Conservation (phyloP, 2,329 filamentous ascomycete species). For the Sporothrix brunneoviolacea region DNA sequence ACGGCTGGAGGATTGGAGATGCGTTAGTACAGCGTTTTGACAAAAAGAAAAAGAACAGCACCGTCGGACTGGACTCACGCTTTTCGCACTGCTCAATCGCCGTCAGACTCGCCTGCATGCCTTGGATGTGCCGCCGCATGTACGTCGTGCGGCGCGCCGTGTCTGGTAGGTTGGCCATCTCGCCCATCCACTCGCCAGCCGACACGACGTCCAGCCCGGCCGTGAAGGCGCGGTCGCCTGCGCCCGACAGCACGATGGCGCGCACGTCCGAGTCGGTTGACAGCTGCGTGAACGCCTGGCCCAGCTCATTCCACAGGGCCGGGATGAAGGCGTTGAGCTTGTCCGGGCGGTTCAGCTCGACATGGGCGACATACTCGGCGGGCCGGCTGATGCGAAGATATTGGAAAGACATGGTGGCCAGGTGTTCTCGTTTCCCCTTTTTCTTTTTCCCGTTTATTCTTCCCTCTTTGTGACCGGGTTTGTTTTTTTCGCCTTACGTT, state of each 20-base stretch:
- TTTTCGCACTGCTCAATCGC: constrained; percentile 84
- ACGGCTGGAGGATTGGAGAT: constrained; percentile 48
- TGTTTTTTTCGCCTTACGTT: no score
- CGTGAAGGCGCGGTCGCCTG: constrained; percentile 78
- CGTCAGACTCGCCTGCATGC: constrained; percentile 74
- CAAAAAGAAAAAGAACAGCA: not conserved
- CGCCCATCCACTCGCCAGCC: constrained; percentile 48
- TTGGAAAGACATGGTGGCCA: constrained; percentile 32
- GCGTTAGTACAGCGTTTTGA: not conserved
- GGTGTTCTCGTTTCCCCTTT: no score
- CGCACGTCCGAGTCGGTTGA: constrained; percentile 67
- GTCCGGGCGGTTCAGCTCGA: constrained; percentile 80
- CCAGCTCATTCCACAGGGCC: constrained; percentile 80
- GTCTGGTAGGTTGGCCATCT: constrained; percentile 47
- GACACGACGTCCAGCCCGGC: constrained; percentile 77
- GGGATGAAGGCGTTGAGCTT: constrained; percentile 87
- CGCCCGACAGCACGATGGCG: constrained; percentile 70
- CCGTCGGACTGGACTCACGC: constrained; percentile 42
- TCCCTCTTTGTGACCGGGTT: no score
- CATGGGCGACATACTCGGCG: constrained; percentile 68
- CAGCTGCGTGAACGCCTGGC: constrained; percentile 63
- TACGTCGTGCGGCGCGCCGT: constrained; percentile 55
- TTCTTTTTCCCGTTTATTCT: no score
- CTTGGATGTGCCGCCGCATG: constrained; percentile 61
- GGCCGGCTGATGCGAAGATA: constrained; percentile 47